Evolutionary conservation across 2,329 filamentous ascomycete species (phyloP).

Genomic region (Lecanicillium sp.): DNA sequence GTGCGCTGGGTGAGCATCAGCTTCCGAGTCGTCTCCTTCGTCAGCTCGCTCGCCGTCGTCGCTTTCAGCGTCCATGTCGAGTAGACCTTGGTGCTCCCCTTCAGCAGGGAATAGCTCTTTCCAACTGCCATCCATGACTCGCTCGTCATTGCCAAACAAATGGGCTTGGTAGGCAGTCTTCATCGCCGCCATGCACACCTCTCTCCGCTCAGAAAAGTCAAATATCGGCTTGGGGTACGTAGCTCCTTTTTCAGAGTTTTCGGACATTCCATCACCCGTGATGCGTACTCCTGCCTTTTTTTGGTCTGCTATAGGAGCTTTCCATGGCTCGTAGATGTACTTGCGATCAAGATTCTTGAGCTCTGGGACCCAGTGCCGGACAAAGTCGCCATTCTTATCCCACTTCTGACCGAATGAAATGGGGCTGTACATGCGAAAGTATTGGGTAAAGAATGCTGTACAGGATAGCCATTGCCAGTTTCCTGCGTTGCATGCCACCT

Average conservation of each 20-base stretch:
- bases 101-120: slow-evolving; percentile 33
- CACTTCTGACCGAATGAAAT: slow-evolving; percentile 67
- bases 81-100: slow-evolving; percentile 30
- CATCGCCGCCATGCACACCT: slow-evolving; percentile 57
- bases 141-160: slow-evolving; percentile 54
- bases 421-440: slow-evolving; percentile 62
- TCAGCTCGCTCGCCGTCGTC: slow-evolving; percentile 25
- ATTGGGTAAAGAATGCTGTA: slow-evolving; percentile 66
- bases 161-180: slow-evolving; percentile 61
- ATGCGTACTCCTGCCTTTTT: slow-evolving; percentile 58
- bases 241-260: slow-evolving; percentile 26
- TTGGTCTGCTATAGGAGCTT: slow-evolving; percentile 59
- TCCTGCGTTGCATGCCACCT: slow-evolving; percentile 62
- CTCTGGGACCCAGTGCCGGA: slow-evolving; percentile 61
- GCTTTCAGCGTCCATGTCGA: slow-evolving; percentile 21
- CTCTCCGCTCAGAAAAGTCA: slow-evolving; percentile 57
- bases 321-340: slow-evolving; percentile 76
- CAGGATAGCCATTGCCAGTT: slow-evolving; percentile 77
- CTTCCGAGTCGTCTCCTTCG: slow-evolving; percentile 16
- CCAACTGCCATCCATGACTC: slow-evolving; percentile 53
- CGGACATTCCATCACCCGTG: slow-evolving; percentile 41
- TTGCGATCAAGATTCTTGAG: slow-evolving; percentile 52
- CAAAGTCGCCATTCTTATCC: slow-evolving; percentile 59
- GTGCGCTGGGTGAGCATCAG: slow-evolving; percentile 5
- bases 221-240: slow-evolving; percentile 71